Conservation (phyloP, 768 basidiomycete species). For the Kwoniella bestiolae region DNA sequence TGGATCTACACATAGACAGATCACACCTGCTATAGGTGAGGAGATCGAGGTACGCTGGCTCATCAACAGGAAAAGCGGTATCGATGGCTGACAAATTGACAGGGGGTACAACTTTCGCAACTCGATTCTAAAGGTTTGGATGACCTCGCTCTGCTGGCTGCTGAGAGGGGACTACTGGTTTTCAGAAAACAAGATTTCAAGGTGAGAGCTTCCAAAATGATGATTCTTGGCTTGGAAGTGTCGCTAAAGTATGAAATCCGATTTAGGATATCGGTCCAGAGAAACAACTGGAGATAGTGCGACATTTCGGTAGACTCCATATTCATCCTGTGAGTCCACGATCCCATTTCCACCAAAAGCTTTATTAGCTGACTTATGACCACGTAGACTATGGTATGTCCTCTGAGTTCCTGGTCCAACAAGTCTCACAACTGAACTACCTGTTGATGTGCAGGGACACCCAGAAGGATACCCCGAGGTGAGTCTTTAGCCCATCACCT, state of each 20-base stretch:
- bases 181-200: conserved; percentile 22
- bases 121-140: conserved; percentile 21
- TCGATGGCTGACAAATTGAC: background rate
- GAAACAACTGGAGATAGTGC: conserved; percentile 25
- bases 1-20: background rate
- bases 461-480: conserved; percentile 1
- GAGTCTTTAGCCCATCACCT: background rate
- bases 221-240: background rate
- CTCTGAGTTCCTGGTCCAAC: background rate
- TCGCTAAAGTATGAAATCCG: background rate
- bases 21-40: conserved; percentile 25
- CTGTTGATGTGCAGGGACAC: background rate
- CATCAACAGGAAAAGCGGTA: background rate
- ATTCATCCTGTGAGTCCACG: conserved; percentile 14
- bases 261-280: conserved; percentile 11
- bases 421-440: conserved; percentile 61
- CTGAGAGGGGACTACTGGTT: conserved; percentile 23
- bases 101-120: conserved; percentile 19
- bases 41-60: conserved; percentile 17
- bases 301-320: conserved; percentile 30
- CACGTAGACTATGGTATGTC: background rate
- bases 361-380: background rate
- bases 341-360: background rate
- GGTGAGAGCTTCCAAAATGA: conserved; percentile 23
- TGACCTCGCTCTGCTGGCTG: conserved; percentile 21